A percentile compares a stretch with the other conserved stretches of the same genome.
phyloP scores from a whole-genome alignment of 352 stramenopile species.

The Aphanomyces stellatus region DNA sequence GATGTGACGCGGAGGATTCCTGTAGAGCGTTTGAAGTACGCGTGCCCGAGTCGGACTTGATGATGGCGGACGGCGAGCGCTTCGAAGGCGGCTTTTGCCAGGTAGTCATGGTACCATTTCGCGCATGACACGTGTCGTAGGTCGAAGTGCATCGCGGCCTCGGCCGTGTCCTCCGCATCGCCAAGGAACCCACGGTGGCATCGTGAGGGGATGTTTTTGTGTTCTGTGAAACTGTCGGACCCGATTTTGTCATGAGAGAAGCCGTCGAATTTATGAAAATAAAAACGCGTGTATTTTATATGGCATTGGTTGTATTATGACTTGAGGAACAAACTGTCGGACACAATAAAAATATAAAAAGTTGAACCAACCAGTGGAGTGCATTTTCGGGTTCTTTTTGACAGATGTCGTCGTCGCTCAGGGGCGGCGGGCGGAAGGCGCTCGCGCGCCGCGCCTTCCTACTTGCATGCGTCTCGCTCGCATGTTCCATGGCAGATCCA shows the following conservation, averaged over 20 bases:
- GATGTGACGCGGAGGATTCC: neutral
- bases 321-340: neutral
- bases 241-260: neutral
- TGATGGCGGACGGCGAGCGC: constrained; percentile 54
- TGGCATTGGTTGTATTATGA: neutral
- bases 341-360: neutral
- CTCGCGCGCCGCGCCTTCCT: neutral
- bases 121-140: neutral
- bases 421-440: no score
- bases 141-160: constrained; percentile 40
- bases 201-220: neutral
- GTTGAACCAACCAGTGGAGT: no score
- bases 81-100: constrained; percentile 39
- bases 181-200: neutral
- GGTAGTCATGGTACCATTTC: neutral
- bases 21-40: constrained; percentile 40
- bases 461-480: neutral
- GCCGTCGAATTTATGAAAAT: neutral
- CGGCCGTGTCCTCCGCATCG: constrained; percentile 23
- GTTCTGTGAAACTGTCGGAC: neutral
- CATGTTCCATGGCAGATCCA: neutral
- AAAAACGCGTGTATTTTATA: neutral
- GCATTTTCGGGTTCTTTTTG: no score
- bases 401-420: no score
- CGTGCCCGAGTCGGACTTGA: constrained; percentile 30